A percentile compares a stretch with the other conserved stretches of the same genome.
phyloP scores from a whole-genome alignment of 2,329 filamentous ascomycete genomes.

The Phyllosticta citribraziliensis region DNA sequence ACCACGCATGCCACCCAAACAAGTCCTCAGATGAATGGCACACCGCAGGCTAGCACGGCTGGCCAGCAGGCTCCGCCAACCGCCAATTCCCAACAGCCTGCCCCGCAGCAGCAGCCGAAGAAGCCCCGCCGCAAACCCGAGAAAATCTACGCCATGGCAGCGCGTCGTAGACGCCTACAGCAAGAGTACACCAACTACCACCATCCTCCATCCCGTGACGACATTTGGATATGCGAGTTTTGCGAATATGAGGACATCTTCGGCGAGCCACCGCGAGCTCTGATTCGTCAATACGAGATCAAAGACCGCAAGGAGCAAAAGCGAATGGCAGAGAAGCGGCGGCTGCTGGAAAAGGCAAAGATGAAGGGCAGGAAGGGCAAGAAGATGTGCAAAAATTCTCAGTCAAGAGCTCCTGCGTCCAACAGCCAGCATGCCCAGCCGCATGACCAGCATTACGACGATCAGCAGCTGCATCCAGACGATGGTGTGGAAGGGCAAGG shows the following conservation, averaged over 20 bases:
- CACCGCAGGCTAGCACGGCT: constrained; percentile 17
- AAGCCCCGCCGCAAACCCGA: constrained; percentile 54
- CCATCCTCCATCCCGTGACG: constrained; percentile 59
- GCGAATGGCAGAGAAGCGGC: constrained; percentile 73
- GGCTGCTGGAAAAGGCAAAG: constrained; percentile 84
- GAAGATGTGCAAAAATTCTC: constrained; percentile 59
- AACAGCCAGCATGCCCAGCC: constrained; percentile 7
- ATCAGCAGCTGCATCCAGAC: constrained; percentile 6
- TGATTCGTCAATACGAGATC: constrained; percentile 88
- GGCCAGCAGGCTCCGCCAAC: constrained; percentile 23
- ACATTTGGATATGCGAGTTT: constrained; percentile 94
- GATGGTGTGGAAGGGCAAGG: constrained; percentile 5
- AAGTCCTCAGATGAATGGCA: constrained; percentile 40
- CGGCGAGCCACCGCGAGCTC: constrained; percentile 69
- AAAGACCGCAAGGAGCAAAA: constrained; percentile 82
- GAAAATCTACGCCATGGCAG: constrained; percentile 65
- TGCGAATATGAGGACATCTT: constrained; percentile 97
- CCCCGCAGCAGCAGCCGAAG: constrained; percentile 39
- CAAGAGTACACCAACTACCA: constrained; percentile 69
- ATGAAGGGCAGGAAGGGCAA: constrained; percentile 85
- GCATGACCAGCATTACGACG: constrained; percentile 6
- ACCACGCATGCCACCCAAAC: constrained; percentile 48
- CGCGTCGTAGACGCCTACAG: constrained; percentile 64
- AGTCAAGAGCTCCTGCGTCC: constrained; percentile 19
- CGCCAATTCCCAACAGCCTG: constrained; percentile 26